Percentiles rank a stretch among this genome's conserved stretches.
These are phyloP conservation scores for Beverwykella pulmonaria DNA, from an alignment of 495 filamentous ascomycete species.

Conservation along the genomic window DNA sequence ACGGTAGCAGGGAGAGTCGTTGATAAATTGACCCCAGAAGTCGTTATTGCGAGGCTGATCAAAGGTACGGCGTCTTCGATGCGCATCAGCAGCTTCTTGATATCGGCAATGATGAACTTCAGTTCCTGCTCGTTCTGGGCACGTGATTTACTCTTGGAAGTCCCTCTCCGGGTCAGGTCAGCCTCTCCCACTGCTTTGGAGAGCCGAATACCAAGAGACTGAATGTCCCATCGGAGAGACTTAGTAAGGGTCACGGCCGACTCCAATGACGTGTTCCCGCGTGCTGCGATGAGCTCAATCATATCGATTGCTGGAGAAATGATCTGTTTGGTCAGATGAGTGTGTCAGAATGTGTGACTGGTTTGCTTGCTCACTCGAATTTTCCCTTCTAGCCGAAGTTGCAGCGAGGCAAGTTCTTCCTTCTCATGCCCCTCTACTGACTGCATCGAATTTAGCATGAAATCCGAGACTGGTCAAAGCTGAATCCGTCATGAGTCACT, in stretches of 20 bases:
- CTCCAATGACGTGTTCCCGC: slow-evolving; percentile 93
- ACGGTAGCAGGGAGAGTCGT: slow-evolving; percentile 77
- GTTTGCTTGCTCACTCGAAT: slow-evolving; percentile 63
- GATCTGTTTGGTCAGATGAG: slow-evolving; percentile 57
- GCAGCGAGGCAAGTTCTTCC: slow-evolving; percentile 70
- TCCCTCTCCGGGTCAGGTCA: slow-evolving; percentile 58
- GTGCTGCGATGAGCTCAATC: slow-evolving; percentile 88
- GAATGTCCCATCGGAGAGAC: slow-evolving; percentile 83
- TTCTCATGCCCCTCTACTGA: slow-evolving; percentile 69
- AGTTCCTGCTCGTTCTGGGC: slow-evolving; percentile 62
- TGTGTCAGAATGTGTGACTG: background rate
- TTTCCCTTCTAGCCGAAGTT: slow-evolving; percentile 77
- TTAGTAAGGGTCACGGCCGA: slow-evolving; percentile 86
- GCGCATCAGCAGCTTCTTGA: slow-evolving; percentile 70
- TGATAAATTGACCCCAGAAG: slow-evolving; percentile 85
- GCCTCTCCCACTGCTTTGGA: slow-evolving; percentile 68
- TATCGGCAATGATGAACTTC: slow-evolving; percentile 70
- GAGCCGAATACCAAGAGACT: slow-evolving; percentile 76
- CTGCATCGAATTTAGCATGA: slow-evolving; percentile 44
- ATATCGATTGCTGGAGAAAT: slow-evolving; percentile 91
- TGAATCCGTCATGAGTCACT: slow-evolving; percentile 23
- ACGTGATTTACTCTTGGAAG: slow-evolving; percentile 53
- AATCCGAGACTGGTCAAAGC: background rate
- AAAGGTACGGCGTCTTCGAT: slow-evolving; percentile 94
- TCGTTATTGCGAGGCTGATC: slow-evolving; percentile 93